These are phyloP conservation scores for Ramularia collo-cygni DNA, from an alignment of 2,329 filamentous ascomycete species.

Conservation along the genomic window DNA sequence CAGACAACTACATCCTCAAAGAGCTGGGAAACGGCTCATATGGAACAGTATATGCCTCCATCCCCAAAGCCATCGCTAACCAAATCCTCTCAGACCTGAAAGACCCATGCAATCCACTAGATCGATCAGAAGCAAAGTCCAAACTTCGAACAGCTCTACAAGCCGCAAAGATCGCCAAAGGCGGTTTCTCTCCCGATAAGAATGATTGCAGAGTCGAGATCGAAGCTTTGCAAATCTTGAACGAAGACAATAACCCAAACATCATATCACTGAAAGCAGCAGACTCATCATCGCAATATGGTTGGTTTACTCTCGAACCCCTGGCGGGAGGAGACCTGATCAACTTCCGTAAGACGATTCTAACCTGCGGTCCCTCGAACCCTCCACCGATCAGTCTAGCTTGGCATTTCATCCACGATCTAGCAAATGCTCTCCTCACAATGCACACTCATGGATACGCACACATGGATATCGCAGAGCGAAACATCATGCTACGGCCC, in stretches of 20 bases:
- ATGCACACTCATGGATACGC: neutral
- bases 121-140: neutral
- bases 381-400: neutral
- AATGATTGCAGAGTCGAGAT: neutral
- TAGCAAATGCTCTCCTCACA: neutral
- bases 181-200: neutral
- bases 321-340: neutral
- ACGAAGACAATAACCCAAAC: neutral
- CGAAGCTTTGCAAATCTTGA: neutral
- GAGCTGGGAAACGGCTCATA: neutral
- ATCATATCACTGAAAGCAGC: neutral
- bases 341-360: neutral
- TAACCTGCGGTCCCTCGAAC: neutral
- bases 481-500: slow-evolving; percentile 1
- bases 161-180: neutral
- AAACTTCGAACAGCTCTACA: neutral
- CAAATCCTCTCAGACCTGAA: neutral
- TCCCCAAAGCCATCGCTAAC: neutral
- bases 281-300: neutral
- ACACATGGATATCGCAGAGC: neutral
- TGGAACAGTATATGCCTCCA: neutral
- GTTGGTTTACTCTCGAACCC: neutral
- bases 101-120: no score
- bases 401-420: neutral
- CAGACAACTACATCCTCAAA: slow-evolving; percentile 2